Conservation (phyloP, 345 rosid species). For the Clausena lansium region DNA sequence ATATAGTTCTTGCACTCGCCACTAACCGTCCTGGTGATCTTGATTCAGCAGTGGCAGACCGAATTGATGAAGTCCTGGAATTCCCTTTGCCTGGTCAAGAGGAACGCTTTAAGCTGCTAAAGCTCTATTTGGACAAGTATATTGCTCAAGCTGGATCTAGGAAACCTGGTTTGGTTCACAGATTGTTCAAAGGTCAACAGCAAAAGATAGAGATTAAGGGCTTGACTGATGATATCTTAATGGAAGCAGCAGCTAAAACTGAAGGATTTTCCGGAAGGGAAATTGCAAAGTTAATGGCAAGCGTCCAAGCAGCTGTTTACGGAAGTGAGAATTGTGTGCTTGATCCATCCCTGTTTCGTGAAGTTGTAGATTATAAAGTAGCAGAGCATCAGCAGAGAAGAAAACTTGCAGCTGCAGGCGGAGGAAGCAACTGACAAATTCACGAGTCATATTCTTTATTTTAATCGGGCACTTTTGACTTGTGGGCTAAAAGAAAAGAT, state of each 20-base stretch:
- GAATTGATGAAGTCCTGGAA: conserved; percentile 88
- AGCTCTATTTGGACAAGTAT: conserved; percentile 85
- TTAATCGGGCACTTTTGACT: not conserved
- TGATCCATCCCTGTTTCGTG: conserved; percentile 69
- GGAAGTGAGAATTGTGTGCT: conserved; percentile 79
- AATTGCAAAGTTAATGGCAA: conserved; percentile 87
- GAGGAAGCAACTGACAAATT: conserved; percentile 4
- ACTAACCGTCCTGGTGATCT: conserved; percentile 99
- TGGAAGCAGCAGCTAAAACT: conserved; percentile 82
- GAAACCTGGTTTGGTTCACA: conserved; percentile 50
- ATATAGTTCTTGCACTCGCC: conserved; percentile 90
- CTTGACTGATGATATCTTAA: conserved; percentile 64
- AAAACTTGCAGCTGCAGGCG: conserved; percentile 52
- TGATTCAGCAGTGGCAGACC: conserved; percentile 90
- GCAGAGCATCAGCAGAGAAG: conserved; percentile 91
- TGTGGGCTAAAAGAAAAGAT: not conserved
- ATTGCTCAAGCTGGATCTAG: conserved; percentile 64
- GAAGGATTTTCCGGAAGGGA: conserved; percentile 92
- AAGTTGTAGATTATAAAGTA: conserved; percentile 90
- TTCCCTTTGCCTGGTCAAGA: conserved; percentile 84
- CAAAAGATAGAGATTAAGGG: conserved; percentile 81
- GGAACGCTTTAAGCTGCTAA: conserved; percentile 83
- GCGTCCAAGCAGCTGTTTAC: conserved; percentile 91
- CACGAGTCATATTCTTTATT: not conserved
- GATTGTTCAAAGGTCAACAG: conserved; percentile 51